Evolutionary conservation across 2,329 filamentous ascomycete genomes (phyloP), one percentile per base, ranked within the genome.

Genomic region (Fusarium sterilihyphosum): DNA sequence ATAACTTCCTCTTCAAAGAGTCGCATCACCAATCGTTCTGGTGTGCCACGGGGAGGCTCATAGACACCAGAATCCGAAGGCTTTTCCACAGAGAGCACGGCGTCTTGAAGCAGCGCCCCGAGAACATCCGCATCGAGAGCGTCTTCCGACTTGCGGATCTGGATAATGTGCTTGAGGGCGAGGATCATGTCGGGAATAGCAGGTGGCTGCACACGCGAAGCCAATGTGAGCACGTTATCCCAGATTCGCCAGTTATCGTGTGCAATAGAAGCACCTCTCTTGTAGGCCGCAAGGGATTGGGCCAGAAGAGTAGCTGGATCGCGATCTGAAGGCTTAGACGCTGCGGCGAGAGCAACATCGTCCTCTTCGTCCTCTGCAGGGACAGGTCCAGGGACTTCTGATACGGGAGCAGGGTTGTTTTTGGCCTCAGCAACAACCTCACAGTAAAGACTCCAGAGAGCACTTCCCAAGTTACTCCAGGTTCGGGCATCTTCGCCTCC

Each of bases 211-310:
- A 96, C 89, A 4, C 94, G 93, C 1, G 93, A 90, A 0, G 94
- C 93, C 29, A 98, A 92, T 0, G 95, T 96, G 65, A 99, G 89
- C 22, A 98, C 92, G 78, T 99, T 99, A 80, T 97, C 94, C 96
- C 96, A 98, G 81, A 99, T 98, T 76, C 94, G 92, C 88, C 93
- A 94, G 84, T 96, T 96, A 77, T 95, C 92, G 82, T 94, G 89
- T 58, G 97, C 94, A 31, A 98, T 89, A 9, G 90, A 88, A 1
- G 95, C 94, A 16, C 95, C 96, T 73, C 93, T 92, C 80, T 97
- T 96, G 82, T 97, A 94, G 1, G 96, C 96, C 11, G 89, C 86
- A 2, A 99, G 89, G 0, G 96, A 92, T 80, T 97, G 94, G 1
- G 88, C 85, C 4, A 95, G 88, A 61, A 94, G 86, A 54, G 87